Conservation (phyloP, 140 eudicot species). For the Ambrosia hybrid region DNA sequence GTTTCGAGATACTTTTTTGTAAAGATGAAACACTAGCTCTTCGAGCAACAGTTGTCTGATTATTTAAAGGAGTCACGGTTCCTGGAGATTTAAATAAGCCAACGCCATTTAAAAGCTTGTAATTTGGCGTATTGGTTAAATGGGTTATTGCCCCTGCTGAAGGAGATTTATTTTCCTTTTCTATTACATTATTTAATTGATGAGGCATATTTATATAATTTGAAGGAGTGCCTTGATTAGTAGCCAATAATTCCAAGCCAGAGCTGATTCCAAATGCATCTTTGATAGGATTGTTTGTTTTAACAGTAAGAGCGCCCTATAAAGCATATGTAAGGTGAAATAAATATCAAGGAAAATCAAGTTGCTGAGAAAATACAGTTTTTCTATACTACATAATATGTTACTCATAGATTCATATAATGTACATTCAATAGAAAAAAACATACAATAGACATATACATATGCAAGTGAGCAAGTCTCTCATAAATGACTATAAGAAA, state of each 20-base stretch:
- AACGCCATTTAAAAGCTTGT: slow-evolving; percentile 24
- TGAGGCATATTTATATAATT: slow-evolving; percentile 17
- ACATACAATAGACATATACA: too few relatives aligned
- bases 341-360: background rate
- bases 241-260: slow-evolving; percentile 21
- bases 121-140: slow-evolving; percentile 31
- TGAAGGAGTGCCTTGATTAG: slow-evolving; percentile 26
- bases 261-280: slow-evolving; percentile 27
- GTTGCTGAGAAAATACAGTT: background rate
- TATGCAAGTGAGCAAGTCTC: too few relatives aligned
- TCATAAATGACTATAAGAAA: too few relatives aligned
- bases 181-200: slow-evolving; percentile 26
- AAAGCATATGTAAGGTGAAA: slow-evolving; percentile 16
- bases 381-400: too few relatives aligned
- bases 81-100: slow-evolving; percentile 32
- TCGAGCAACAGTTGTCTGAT: slow-evolving; percentile 29
- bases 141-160: slow-evolving; percentile 35
- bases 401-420: too few relatives aligned
- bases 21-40: slow-evolving; percentile 50
- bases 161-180: slow-evolving; percentile 43
- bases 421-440: too few relatives aligned
- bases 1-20: slow-evolving; percentile 72
- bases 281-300: slow-evolving; percentile 15
- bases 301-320: slow-evolving; percentile 26
- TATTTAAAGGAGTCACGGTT: slow-evolving; percentile 39